Conservation (phyloP, 2,329 filamentous ascomycete genomes). For the Fusarium euwallaceae region DNA sequence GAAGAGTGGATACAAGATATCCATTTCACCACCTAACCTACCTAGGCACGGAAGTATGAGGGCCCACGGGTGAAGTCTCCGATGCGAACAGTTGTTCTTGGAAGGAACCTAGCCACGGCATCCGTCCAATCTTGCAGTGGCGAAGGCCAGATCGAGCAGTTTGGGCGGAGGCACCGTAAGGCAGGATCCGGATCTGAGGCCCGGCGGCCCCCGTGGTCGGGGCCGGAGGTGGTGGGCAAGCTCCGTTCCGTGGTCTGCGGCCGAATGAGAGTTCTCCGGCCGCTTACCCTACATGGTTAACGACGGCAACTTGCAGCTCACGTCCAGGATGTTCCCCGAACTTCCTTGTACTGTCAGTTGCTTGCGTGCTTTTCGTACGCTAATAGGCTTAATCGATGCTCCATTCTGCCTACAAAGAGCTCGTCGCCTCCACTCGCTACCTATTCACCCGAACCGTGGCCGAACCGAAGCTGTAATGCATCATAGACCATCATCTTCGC, state of each 20-base stretch:
- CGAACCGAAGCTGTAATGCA: slow-evolving; percentile 19
- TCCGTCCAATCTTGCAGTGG: background rate
- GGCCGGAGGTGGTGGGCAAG: slow-evolving; percentile 16
- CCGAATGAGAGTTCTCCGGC: slow-evolving; percentile 3
- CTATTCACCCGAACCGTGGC: slow-evolving; percentile 18
- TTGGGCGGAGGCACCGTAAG: background rate
- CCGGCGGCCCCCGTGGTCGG: slow-evolving; percentile 37
- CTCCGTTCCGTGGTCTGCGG: slow-evolving; percentile 32
- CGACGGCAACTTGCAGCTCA: background rate
- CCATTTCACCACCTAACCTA: background rate
- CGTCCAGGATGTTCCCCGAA: background rate
- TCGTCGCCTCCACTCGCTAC: slow-evolving; percentile 16
- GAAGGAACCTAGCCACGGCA: background rate
- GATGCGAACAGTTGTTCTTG: slow-evolving; percentile 1
- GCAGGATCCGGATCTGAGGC: slow-evolving; percentile 38
- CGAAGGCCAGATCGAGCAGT: background rate
- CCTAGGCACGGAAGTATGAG: background rate
- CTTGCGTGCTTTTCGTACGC: background rate
- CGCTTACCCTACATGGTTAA: slow-evolving; percentile 18
- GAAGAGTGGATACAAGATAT: slow-evolving; percentile 1
- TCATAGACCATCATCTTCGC: slow-evolving; percentile 25
- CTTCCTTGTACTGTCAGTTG: background rate
- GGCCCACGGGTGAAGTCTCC: background rate
- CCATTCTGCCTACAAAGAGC: background rate
- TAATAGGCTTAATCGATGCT: background rate